A percentile compares a stretch with the other conserved stretches of the same genome.
These are phyloP conservation scores for Salix koriyanagi DNA, from an alignment of 345 rosid genomes.

Conservation along the genomic window DNA sequence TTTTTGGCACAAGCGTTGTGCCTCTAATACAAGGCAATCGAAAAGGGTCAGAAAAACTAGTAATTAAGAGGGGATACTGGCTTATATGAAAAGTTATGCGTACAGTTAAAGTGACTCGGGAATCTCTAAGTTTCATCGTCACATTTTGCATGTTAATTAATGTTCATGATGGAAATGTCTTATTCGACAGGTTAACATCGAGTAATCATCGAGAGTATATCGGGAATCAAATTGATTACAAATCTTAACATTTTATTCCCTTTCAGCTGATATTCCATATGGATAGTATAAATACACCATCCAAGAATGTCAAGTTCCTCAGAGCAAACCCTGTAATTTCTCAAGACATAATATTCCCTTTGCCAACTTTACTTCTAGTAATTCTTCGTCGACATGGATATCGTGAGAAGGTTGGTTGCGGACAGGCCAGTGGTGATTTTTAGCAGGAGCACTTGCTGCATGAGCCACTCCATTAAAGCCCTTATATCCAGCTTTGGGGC, in stretches of 20 bases:
- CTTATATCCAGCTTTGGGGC: constrained; percentile 72
- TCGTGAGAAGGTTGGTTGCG: constrained; percentile 44
- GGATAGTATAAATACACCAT: constrained; percentile 25
- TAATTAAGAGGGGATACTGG: not conserved
- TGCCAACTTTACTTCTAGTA: not conserved
- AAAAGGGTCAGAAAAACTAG: too few species aligned
- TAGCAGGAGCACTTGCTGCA: constrained; percentile 73
- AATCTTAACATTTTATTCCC: constrained; percentile 11
- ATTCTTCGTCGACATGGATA: constrained; percentile 31
- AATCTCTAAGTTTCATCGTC: not conserved
- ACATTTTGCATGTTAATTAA: not conserved
- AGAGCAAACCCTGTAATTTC: constrained; percentile 6
- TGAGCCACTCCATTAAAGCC: constrained; percentile 62
- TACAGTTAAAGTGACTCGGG: not conserved
- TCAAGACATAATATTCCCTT: not conserved
- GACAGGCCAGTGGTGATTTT: constrained; percentile 84
- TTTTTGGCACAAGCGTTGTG: not conserved
- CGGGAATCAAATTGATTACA: constrained; percentile 11
- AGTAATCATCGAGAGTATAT: constrained; percentile 5
- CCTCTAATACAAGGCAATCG: not conserved
- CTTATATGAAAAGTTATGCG: not conserved
- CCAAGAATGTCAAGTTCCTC: constrained; percentile 7
- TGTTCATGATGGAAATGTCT: not conserved
- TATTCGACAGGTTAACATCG: constrained; percentile 3
- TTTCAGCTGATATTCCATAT: not conserved